Evolutionary conservation across 1,284 basidiomycete species (phyloP).

Genomic region (Violaceomyces palustris): DNA sequence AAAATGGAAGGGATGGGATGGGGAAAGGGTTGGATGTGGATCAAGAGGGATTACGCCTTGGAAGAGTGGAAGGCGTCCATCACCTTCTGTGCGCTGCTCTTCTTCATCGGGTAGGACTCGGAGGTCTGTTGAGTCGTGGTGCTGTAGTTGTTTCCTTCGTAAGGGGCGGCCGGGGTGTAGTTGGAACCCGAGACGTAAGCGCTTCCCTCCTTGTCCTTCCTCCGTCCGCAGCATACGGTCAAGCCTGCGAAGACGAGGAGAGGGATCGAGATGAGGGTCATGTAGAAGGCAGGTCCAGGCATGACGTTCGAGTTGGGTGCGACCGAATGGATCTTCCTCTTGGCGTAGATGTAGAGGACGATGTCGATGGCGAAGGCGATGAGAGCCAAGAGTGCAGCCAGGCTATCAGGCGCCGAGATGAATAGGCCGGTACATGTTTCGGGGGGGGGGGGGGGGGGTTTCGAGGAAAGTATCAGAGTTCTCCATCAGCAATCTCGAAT

Average conservation of each 20-base stretch:
- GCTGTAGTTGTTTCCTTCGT: background rate
- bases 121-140: slow-evolving; percentile 10
- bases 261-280: slow-evolving; percentile 20
- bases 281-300: slow-evolving; percentile 21
- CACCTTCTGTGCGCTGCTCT: slow-evolving; percentile 10
- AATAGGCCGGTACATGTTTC: too few species aligned
- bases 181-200: slow-evolving; percentile 9
- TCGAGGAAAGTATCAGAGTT: too few species aligned
- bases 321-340: slow-evolving; percentile 10
- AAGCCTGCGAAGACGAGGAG: slow-evolving; percentile 5
- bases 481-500: too few species aligned
- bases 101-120: slow-evolving; percentile 1
- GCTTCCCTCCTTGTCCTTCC: slow-evolving; percentile 3
- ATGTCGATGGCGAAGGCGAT: slow-evolving; percentile 21
- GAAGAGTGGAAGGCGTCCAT: slow-evolving; percentile 21
- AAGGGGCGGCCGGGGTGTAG: background rate
- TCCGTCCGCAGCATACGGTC: slow-evolving; percentile 8
- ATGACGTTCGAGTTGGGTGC: background rate
- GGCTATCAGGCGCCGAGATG: too few species aligned
- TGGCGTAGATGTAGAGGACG: slow-evolving; percentile 16
- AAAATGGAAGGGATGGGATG: too few species aligned
- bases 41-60: too few species aligned
- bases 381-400: slow-evolving; percentile 6
- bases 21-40: too few species aligned
- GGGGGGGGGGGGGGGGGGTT: too few species aligned